phyloP scores from a whole-genome alignment of 306 rosid species.

The Acacia acuminata region DNA sequence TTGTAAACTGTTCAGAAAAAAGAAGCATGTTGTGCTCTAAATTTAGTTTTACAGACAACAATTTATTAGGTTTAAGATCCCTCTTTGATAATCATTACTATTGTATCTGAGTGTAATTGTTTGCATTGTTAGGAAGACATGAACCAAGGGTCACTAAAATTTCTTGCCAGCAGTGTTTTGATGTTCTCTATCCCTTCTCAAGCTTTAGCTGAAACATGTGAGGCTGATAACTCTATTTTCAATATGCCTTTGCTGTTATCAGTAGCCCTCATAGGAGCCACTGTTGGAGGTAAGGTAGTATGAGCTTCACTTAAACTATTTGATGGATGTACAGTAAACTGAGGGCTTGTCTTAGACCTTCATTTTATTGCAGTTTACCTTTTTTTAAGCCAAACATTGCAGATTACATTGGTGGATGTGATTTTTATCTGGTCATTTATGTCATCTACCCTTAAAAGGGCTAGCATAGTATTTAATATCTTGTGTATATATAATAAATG shows the following conservation, averaged over 20 bases:
- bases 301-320: slow-evolving; percentile 1
- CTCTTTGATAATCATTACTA: neutral
- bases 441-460: neutral
- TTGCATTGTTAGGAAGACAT: slow-evolving; percentile 40
- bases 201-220: slow-evolving; percentile 69
- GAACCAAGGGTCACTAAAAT: slow-evolving; percentile 33
- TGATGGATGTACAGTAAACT: neutral
- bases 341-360: neutral
- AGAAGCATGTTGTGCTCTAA: neutral
- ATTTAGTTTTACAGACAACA: neutral
- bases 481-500: neutral
- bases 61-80: neutral
- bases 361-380: neutral
- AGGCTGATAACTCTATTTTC: slow-evolving; percentile 53
- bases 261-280: slow-evolving; percentile 76
- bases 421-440: neutral
- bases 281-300: slow-evolving; percentile 67
- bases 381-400: neutral
- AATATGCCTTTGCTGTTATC: slow-evolving; percentile 67
- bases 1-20: neutral
- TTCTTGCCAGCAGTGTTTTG: slow-evolving; percentile 43
- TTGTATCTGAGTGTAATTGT: neutral
- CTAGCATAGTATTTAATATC: neutral
- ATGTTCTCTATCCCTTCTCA: slow-evolving; percentile 50
- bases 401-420: neutral